phyloP scores from a whole-genome alignment of 768 basidiomycete species.

The Clitopilus passeckerianus region DNA sequence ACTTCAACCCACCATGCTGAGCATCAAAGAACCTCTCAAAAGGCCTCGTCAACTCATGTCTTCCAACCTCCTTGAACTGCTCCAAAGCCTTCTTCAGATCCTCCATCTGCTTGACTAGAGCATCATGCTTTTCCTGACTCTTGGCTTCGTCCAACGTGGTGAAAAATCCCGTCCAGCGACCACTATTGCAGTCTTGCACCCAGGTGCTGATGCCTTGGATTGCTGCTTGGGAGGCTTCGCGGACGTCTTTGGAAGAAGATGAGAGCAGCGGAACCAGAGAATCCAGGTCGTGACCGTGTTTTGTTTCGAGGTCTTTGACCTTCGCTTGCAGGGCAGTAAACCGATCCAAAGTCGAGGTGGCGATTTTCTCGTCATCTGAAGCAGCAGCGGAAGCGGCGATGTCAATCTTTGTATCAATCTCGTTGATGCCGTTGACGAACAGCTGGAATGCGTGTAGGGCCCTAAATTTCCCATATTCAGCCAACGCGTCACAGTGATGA shows the following conservation, averaged over 20 bases:
- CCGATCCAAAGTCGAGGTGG: constrained; percentile 14
- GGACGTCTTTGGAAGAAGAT: constrained; percentile 26
- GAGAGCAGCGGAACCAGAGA: constrained; percentile 36
- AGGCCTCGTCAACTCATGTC: constrained; percentile 31
- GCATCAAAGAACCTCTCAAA: constrained; percentile 37
- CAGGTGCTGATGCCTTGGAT: constrained; percentile 21
- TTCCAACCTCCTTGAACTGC: constrained; percentile 28
- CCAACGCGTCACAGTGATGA: neutral
- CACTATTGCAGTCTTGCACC: constrained; percentile 29
- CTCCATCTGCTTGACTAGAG: constrained; percentile 18
- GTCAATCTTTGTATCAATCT: constrained; percentile 14
- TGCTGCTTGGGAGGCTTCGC: constrained; percentile 23
- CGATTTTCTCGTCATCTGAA: constrained; percentile 7
- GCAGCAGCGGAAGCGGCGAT: neutral
- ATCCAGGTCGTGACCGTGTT: constrained; percentile 38
- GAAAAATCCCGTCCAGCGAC: constrained; percentile 29
- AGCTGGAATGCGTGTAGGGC: constrained; percentile 32
- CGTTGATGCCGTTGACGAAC: constrained; percentile 28
- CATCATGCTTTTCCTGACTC: constrained; percentile 18
- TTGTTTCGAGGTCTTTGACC: constrained; percentile 26
- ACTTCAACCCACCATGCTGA: constrained; percentile 24
- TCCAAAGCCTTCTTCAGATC: constrained; percentile 21
- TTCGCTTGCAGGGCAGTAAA: constrained; percentile 22
- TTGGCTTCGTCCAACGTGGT: constrained; percentile 12
- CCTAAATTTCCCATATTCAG: constrained; percentile 10